These are phyloP conservation scores for Pseudognaphalium luteoalbum DNA, from an alignment of 129 eudicot genomes.

Conservation along the genomic window DNA sequence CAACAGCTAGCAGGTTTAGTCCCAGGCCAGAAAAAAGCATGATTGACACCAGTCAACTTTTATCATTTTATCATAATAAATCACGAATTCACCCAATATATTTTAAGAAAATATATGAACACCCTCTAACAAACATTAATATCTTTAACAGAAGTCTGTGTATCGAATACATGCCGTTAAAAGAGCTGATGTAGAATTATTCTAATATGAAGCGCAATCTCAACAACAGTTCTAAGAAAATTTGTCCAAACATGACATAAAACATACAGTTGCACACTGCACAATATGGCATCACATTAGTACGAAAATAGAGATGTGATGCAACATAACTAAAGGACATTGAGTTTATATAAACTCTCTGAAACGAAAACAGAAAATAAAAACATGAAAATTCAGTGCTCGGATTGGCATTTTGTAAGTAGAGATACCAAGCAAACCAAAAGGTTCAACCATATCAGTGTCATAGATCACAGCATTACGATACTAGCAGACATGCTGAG, in stretches of 20 bases:
- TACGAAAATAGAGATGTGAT: neutral
- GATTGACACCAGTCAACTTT: conserved; percentile 11
- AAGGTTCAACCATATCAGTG: conserved; percentile 15
- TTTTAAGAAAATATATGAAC: neutral
- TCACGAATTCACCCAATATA: neutral
- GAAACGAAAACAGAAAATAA: neutral
- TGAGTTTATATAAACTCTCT: neutral
- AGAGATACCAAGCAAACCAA: neutral
- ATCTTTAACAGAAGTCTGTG: neutral
- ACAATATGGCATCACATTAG: neutral
- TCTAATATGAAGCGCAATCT: neutral
- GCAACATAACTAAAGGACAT: neutral
- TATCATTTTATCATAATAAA: neutral
- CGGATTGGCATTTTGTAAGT: neutral
- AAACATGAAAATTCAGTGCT: neutral
- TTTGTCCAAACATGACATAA: neutral
- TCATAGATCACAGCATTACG: conserved; percentile 16
- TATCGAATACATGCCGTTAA: too few relatives aligned
- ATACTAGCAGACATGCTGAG: conserved; percentile 3
- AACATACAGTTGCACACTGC: neutral
- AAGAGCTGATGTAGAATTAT: neutral
- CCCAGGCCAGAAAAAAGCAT: conserved; percentile 4
- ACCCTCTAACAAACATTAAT: neutral
- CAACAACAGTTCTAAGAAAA: neutral
- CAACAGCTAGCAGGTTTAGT: neutral